phyloP scores from a whole-genome alignment of 108 stramenopile species.

The Cylindrotheca closterium region DNA sequence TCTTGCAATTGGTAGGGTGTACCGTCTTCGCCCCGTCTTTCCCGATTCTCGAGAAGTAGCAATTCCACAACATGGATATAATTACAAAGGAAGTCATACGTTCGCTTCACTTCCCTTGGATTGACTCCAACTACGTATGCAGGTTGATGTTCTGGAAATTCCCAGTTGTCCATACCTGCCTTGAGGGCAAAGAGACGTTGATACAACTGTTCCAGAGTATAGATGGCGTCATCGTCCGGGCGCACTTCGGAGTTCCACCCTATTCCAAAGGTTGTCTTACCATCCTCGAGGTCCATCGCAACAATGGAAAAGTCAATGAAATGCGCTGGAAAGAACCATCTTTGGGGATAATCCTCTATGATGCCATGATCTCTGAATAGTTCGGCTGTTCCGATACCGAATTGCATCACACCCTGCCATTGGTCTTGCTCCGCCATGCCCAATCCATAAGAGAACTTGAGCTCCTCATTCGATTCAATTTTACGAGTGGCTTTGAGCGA shows the following conservation, averaged over 20 bases:
- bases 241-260: neutral
- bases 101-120: neutral
- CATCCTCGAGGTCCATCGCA: neutral
- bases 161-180: neutral
- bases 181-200: neutral
- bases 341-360: conserved; percentile 38
- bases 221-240: neutral
- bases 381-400: conserved; percentile 64
- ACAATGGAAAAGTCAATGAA: neutral
- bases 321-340: conserved; percentile 15
- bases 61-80: neutral
- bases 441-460: conserved; percentile 51
- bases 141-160: no score
- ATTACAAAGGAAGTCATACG: neutral
- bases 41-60: neutral
- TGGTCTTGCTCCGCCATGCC: neutral
- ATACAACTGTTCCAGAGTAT: neutral
- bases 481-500: conserved; percentile 21
- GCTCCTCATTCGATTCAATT: conserved; percentile 60
- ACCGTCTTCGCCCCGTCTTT: neutral
- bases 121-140: no score
- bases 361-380: conserved; percentile 47
- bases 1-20: neutral
- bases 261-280: neutral
- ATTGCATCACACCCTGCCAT: no score